Evolutionary conservation across 169 alveolate species (phyloP), one percentile per base, ranked within the genome.

Genomic region (Perkinsus chesapeaki): DNA sequence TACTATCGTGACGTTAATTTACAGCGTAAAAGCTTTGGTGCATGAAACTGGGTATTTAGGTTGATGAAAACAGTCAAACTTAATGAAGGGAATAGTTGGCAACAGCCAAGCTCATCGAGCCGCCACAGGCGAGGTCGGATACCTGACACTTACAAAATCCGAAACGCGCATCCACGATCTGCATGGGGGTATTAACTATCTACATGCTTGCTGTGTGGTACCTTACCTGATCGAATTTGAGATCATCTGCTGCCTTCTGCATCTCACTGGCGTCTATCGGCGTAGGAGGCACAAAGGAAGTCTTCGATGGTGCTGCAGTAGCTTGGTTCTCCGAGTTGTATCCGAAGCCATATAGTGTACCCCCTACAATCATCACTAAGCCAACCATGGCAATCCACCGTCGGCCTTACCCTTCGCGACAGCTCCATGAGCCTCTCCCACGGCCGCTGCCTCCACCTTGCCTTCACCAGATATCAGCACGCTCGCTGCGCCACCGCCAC

Each of bases 41-140:
- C 1, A 16, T 60, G 82, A 60, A 60, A 60, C 82, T 20, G n/a
- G 27, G 82, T 60, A 34, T 60, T 16, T 60, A 34, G 12, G 12
- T 20, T 60, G 27, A 47, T 19, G 82, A 60, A 60, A 60, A 60
- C 27, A 23, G 31, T 27, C 37, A 23, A 23, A 20, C 23, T 60
- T 34, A 7, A 1, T 60, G 31, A 12, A 16, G 12, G 82, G 82
- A 60, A 23, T 60, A 60, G 23, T 60, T 60, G 82, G 82, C 82
- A 60, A 60, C 82, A 0, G 82, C 82, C 82, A 60, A 60, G 82
- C 82, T 60, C 82, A 60, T 60, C 82, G 82, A 60, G 82, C 82
- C 82, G 82, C 82, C 82, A 60, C 82, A 60, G 82, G 82, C 82
- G 82, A 60, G 82, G 82, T 60, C 82, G 82, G 82, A 60, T 60